Base-by-base conservation (phyloP, 352 stramenopile genomes). In the Globisporangium splendens region DNA sequence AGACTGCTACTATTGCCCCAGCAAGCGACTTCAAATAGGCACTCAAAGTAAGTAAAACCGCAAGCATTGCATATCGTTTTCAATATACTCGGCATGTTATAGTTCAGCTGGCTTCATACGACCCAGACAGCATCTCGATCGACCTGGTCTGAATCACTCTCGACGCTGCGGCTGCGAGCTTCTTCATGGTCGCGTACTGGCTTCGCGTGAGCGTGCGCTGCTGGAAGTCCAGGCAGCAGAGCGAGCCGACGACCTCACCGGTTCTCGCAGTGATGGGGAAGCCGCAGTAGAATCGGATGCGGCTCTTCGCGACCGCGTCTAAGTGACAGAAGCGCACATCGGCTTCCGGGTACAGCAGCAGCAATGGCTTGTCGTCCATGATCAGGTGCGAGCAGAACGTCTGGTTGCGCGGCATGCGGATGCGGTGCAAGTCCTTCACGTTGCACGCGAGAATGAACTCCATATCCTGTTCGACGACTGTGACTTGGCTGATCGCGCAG, bases 321-420 rank as follows among this genome's bases (percentile, higher is more conserved):
- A 75, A 48, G 58, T 86, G 77, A 60, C 67, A 74, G 39, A 89
- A 89, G 12, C 77, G 77, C 54, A 31, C 24, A 5, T 31, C 24
- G 24, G 24, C 24, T 31, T 31, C 24, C 24, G 24, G 24, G 24
- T 31, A 86, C 66, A 53, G 78, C 73, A 0, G 73, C 66, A 82
- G 56, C 12, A 82, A 75, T 1, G 79, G 79, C 8, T 82, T 73
- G 35, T 75, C 31, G 15, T 70, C 75, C 77, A 89, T 88, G 46
- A 89, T 63, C 35, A 77, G 65, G 49, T 89, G 79, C 47, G 79
- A 68, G 54, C 79, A 89, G 47, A 89, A 83, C 2, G 75, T 74
- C 43, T 88, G 68, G 51, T 85, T 70, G 20, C 79, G 76, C 50
- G 70, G 66, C 49, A 79, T 43, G 6, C 61, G 47, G 11, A 57